Percentiles rank a stretch among this genome's conserved stretches.
Conservation (phyloP, 2,329 filamentous ascomycete genomes). For the Orbilia blumenaviensis region DNA sequence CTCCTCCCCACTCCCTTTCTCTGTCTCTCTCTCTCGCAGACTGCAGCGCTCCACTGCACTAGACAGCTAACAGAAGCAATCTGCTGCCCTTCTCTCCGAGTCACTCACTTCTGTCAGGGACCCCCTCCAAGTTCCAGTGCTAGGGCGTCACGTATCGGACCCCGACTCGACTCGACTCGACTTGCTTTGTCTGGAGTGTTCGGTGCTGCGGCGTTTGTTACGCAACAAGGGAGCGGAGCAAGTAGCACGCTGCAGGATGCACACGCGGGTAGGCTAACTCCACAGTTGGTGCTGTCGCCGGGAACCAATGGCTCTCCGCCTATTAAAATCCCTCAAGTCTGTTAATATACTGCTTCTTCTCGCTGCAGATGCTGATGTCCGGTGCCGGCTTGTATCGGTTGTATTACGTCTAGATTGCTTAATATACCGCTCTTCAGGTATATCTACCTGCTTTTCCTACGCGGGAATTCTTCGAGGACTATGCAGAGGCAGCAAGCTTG, state of each 20-base stretch:
- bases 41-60: background rate
- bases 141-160: conserved; percentile 16
- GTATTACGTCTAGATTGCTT: conserved; percentile 6
- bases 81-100: conserved; percentile 34
- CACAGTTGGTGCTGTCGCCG: conserved; percentile 20
- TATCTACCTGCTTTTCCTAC: no score
- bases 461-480: conserved; percentile 2
- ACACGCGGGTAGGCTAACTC: conserved; percentile 51
- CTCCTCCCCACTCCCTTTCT: background rate
- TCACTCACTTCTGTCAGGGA: background rate
- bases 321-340: conserved; percentile 54
- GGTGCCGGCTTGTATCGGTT: conserved; percentile 44
- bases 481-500: no score
- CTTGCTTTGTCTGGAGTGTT: conserved; percentile 32
- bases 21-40: background rate
- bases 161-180: conserved; percentile 52
- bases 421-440: background rate
- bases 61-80: background rate
- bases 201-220: conserved; percentile 42
- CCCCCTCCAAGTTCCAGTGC: conserved; percentile 9
- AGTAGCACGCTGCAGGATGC: conserved; percentile 30
- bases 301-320: conserved; percentile 41
- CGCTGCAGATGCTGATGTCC: background rate
- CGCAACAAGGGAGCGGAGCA: conserved; percentile 31
- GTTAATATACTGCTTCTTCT: background rate